Evolutionary conservation across 2,329 filamentous ascomycete species (phyloP).

Genomic region (Trichoderma asperellum): DNA sequence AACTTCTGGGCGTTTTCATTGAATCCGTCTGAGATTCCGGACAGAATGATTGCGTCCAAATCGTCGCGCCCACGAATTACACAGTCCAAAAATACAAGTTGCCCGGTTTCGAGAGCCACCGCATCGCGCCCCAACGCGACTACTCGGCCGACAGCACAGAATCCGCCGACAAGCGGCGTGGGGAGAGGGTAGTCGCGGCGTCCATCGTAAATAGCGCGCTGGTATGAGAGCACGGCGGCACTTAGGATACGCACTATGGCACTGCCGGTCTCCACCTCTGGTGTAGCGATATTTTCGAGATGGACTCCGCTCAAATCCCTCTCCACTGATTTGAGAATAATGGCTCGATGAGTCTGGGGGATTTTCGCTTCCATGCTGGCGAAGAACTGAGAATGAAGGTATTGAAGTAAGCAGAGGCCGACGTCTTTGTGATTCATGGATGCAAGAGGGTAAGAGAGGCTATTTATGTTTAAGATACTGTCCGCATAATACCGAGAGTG

Average conservation of each 20-base stretch:
- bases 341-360: neutral
- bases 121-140: constrained; percentile 41
- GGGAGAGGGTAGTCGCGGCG: neutral
- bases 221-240: neutral
- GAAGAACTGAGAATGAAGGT: neutral
- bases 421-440: neutral
- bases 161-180: neutral
- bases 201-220: neutral
- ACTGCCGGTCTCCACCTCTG: neutral
- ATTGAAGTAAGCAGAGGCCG: neutral
- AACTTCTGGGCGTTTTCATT: constrained; percentile 37
- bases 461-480: neutral
- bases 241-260: neutral
- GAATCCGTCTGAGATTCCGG: constrained; percentile 38
- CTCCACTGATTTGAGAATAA: neutral
- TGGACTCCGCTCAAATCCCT: neutral
- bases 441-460: neutral
- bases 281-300: neutral
- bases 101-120: constrained; percentile 38
- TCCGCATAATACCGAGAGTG: neutral
- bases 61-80: constrained; percentile 42
- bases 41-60: constrained; percentile 37
- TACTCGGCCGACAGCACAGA: constrained; percentile 42
- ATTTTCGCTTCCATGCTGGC: neutral
- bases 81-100: constrained; percentile 42